Evolutionary conservation across 2,329 filamentous ascomycete genomes (phyloP), one percentile per base, ranked within the genome.

Genomic region (Nemania serpens): DNA sequence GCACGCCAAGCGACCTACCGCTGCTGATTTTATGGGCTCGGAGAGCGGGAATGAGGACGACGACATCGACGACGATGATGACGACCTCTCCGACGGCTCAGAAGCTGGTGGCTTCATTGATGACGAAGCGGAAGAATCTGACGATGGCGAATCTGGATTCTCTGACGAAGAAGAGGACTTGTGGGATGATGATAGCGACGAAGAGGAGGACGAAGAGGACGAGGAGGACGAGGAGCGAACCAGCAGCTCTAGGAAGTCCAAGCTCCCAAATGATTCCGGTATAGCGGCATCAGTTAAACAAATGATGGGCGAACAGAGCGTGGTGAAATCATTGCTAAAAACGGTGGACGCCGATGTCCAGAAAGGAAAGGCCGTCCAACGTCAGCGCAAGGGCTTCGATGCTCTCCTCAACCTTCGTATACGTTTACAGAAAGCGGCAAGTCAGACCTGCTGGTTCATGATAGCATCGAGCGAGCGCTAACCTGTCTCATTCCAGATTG

Each of bases 331-430:
- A 9, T 75, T 84, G 45, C 78, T 80, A 1, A 81, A 88, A 70
- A 88, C 89, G 1, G 87, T 87, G 54, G 88, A 89, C 71, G 86
- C 86, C 55, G 95, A 98, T 73, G 87, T 90, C 4, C 86, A 88
- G 43, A 98, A 98, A 76, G 95, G 95, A 12, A 78, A 84, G 56
- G 94, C 94, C 0, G 91, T 99, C 39, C 94, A 93, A 69, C 82
- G 88, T 59, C 95, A 99, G 77, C 87, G 93, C 53, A 89, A 88
- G 63, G 87, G 89, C 0, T 99, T 97, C 71, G 94, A 98, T 68
- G 86, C 91, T 0, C 84, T 98, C 0, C 83, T 99, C 34, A 96
- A 97, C 76, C 85, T 93, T 13, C 88, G 95, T 18, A 97, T 99
- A 71, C 91, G 94, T 62, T 79, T 99, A 17, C 96, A 99, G 75